phyloP scores from a whole-genome alignment of 164 flowering plant species.

The Echeveria elegans region DNA sequence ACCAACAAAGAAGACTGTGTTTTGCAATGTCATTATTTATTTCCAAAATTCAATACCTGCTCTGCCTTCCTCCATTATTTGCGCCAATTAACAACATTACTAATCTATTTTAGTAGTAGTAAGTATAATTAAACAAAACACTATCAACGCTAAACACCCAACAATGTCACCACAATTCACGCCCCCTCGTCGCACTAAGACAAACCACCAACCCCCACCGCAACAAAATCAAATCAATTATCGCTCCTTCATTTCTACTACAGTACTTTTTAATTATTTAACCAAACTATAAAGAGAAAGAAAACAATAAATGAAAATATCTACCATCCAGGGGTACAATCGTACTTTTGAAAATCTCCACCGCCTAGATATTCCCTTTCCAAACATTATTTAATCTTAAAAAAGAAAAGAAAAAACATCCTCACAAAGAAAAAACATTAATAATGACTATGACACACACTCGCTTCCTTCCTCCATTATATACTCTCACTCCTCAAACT shows the following conservation, averaged over 20 bases:
- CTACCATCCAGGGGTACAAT: too few species aligned
- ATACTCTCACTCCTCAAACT: too few species aligned
- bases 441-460: not conserved
- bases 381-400: not conserved
- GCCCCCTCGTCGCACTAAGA: not conserved
- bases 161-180: not conserved
- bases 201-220: not conserved
- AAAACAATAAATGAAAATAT: too few species aligned
- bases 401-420: not conserved
- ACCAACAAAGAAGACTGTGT: not conserved
- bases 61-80: not conserved
- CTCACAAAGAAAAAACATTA: not conserved
- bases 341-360: not conserved
- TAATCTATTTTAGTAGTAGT: too few species aligned
- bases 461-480: not conserved
- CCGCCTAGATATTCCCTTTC: not conserved
- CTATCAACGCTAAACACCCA: not conserved
- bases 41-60: not conserved
- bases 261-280: too few species aligned
- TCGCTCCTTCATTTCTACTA: not conserved
- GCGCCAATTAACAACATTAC: constrained; percentile 2
- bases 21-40: not conserved
- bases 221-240: not conserved
- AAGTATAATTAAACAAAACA: not conserved
- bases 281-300: too few species aligned